Percentiles rank a stretch among this genome's conserved stretches.
Conservation (phyloP, 148 eudicot species). For the Polygonum maritimum region DNA sequence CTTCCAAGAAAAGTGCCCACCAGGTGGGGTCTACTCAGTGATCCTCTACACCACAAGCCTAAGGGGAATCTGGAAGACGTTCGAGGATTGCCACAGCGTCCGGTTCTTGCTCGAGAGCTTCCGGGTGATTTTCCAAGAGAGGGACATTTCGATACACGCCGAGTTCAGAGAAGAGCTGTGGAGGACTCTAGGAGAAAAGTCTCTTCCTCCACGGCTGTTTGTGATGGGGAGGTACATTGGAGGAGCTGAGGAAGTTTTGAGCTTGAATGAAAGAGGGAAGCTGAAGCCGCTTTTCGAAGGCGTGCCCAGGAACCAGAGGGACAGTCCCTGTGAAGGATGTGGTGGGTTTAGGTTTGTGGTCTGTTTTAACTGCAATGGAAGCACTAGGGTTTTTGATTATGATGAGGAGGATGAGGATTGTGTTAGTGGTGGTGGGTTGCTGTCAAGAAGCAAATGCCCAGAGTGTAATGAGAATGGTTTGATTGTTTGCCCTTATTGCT, state of each 20-base stretch:
- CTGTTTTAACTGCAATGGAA: constrained; percentile 66
- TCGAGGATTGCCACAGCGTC: constrained; percentile 60
- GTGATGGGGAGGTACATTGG: constrained; percentile 75
- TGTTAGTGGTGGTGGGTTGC: not conserved
- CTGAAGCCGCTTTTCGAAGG: constrained; percentile 45
- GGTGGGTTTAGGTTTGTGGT: constrained; percentile 56
- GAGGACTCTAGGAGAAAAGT: constrained; percentile 41
- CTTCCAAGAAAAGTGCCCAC: constrained; percentile 60
- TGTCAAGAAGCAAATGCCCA: constrained; percentile 29
- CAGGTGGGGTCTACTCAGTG: constrained; percentile 48
- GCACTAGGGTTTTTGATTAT: constrained; percentile 33
- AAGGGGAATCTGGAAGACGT: constrained; percentile 56
- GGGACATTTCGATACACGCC: constrained; percentile 70
- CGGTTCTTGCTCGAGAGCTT: constrained; percentile 56
- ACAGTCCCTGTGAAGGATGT: constrained; percentile 56
- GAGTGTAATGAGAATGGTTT: constrained; percentile 93
- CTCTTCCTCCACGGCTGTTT: constrained; percentile 67
- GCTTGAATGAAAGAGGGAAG: constrained; percentile 61
- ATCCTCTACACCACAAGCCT: constrained; percentile 59
- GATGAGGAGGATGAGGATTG: constrained; percentile 7
- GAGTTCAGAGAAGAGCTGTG: constrained; percentile 73
- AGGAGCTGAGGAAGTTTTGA: constrained; percentile 61
- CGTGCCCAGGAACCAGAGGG: constrained; percentile 35
- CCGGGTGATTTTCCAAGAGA: constrained; percentile 41
- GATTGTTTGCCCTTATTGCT: constrained; percentile 66